phyloP scores from a whole-genome alignment of 805 yeast species.

The Lipomyces japonicus region DNA sequence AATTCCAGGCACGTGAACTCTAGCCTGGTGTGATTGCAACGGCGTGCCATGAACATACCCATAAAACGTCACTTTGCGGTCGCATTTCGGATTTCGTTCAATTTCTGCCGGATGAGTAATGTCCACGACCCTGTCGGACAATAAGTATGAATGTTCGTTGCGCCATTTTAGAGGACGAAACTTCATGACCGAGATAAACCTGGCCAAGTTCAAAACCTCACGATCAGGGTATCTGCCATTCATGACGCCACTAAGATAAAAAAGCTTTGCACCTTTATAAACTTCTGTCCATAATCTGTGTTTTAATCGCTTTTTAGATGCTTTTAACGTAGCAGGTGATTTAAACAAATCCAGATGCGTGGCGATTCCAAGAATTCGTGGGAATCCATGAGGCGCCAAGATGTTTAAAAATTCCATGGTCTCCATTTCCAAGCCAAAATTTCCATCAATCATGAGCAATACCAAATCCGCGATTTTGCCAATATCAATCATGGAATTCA shows the following conservation, averaged over 20 bases:
- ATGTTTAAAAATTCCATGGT: slow-evolving; percentile 97
- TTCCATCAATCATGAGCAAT: slow-evolving; percentile 85
- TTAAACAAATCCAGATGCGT: slow-evolving; percentile 94
- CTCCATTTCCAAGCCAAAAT: slow-evolving; percentile 98
- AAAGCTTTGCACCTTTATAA: slow-evolving; percentile 94
- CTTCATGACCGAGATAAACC: slow-evolving; percentile 95
- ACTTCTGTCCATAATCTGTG: slow-evolving; percentile 99
- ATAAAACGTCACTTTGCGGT: slow-evolving; percentile 84
- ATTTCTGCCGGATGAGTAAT: slow-evolving; percentile 86
- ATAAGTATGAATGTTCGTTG: slow-evolving; percentile 92
- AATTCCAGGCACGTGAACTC: slow-evolving; percentile 91
- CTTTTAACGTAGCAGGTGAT: slow-evolving; percentile 80
- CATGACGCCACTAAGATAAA: slow-evolving; percentile 89
- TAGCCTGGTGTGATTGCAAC: slow-evolving; percentile 59
- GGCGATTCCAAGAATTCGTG: slow-evolving; percentile 89
- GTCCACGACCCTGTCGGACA: slow-evolving; percentile 89
- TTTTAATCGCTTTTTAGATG: slow-evolving; percentile 86
- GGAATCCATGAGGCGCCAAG: slow-evolving; percentile 99
- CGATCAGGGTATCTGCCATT: slow-evolving; percentile 98
- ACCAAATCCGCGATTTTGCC: slow-evolving; percentile 95
- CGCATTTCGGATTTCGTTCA: slow-evolving; percentile 74
- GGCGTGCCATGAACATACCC: slow-evolving; percentile 97
- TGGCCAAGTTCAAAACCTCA: slow-evolving; percentile 82
- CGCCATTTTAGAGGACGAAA: slow-evolving; percentile 99
- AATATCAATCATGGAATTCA: slow-evolving; percentile 92